Conservation (phyloP, 805 yeast species). For the Hanseniaspora thailandica region DNA sequence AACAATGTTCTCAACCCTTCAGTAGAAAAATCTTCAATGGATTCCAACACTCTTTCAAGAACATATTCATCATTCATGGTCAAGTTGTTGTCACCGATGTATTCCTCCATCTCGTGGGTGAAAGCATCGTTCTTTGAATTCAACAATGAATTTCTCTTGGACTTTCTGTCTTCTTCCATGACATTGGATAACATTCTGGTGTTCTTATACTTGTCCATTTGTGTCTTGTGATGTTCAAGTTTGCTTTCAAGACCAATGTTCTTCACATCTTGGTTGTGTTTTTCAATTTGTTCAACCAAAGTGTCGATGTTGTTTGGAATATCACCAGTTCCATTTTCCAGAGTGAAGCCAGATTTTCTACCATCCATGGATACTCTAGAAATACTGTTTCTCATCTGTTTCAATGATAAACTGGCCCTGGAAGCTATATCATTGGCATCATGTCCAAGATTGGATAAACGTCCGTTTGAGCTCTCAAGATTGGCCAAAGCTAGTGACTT, state of each 20-base stretch:
- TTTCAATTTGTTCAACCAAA: slow-evolving; percentile 32
- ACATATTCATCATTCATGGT: slow-evolving; percentile 63
- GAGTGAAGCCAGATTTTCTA: slow-evolving; percentile 13
- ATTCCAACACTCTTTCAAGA: slow-evolving; percentile 73
- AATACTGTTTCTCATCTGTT: slow-evolving; percentile 26
- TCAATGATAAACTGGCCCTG: slow-evolving; percentile 25
- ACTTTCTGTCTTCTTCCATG: slow-evolving; percentile 6
- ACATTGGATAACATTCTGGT: neutral
- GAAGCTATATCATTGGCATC: slow-evolving; percentile 22
- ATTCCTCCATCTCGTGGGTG: slow-evolving; percentile 22
- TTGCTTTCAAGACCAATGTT: slow-evolving; percentile 43
- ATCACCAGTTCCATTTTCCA: neutral
- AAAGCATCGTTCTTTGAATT: neutral
- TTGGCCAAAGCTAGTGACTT: slow-evolving; percentile 12
- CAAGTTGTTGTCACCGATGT: slow-evolving; percentile 44
- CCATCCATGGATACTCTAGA: slow-evolving; percentile 18
- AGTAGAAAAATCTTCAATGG: slow-evolving; percentile 85
- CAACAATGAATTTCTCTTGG: slow-evolving; percentile 1
- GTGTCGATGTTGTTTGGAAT: slow-evolving; percentile 33
- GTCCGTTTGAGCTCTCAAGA: slow-evolving; percentile 19
- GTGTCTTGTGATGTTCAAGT: slow-evolving; percentile 49
- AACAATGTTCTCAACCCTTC: slow-evolving; percentile 87
- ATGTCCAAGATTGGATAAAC: slow-evolving; percentile 29
- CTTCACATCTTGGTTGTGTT: slow-evolving; percentile 42
- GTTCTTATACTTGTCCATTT: slow-evolving; percentile 40